Evolutionary conservation across 805 yeast genomes (phyloP), one percentile per base, ranked within the genome.

Genomic region (Candida coleopterorum): DNA sequence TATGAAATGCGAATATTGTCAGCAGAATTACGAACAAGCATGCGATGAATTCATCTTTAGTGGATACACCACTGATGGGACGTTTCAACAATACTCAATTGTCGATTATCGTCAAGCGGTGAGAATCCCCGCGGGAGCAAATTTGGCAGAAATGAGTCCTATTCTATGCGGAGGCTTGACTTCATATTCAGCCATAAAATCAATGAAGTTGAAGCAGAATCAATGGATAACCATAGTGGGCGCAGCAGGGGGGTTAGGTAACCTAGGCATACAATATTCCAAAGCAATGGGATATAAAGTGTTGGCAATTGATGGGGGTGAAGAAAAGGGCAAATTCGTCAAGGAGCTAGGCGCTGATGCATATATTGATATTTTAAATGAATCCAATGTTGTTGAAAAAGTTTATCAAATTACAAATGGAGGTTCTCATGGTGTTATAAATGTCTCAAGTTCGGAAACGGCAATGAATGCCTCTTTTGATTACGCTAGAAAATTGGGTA

Each of bases 91-190:
- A 66, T 86, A 85, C 61, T 88, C 88, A 37, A 79, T 90, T 29
- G 95, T 90, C 28, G 89, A 85, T 60, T 93, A 90, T 28, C 74
- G 81, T 40, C 94, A 85, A 56, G 94, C 93, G 27, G 94, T 94
- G 28, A 69, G 73, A 49, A 78, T 86, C 52, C 89, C 94, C 41
- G 53, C 72, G 52, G 83, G 80, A 41, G 67, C 84, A 28, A 89
- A 86, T 56, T 74, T 85, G 50, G 88, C 90, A 38, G 71, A 68
- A 46, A 74, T 78, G 44, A 79, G 95, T 9, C 95, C 95, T 50
- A 78, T 85, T 56, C 74, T 86, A 54, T 85, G 95, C 69, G 95
- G 95, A 25, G 95, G 95, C 64, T 79, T 85, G 61, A 85, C 95
- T 27, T 94, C 84, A 40, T 85, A 85, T 80, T 85, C 85, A 72